Evolutionary conservation across 495 filamentous ascomycete species (phyloP), one percentile per base, ranked within the genome.

Genomic region (Apodospora peruviana): DNA sequence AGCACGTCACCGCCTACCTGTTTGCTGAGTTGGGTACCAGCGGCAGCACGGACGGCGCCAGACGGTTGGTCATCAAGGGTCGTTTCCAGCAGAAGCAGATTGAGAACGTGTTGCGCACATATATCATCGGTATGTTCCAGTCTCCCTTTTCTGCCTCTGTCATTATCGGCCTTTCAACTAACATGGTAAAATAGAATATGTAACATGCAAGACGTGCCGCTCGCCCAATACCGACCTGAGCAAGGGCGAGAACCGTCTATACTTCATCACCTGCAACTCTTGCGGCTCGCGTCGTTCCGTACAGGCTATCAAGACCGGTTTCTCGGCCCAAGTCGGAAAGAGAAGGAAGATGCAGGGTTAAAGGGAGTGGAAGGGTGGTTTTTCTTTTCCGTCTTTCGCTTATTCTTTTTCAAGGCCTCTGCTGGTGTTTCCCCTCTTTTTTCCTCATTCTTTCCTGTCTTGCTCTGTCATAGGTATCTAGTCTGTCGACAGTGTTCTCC

Each of bases 61-160:
- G 89, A 72, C 86, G 93, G 53, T 73, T 98, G 57, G 91, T 97
- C 64, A 98, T 98, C 78, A 95, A 95, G 80, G 93, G 94, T 72
- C 85, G 91, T 61, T 97, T 97, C 84, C 90, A 95, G 67, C 89
- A 95, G 77, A 94, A 95, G 69, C 90, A 95, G 75, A 89, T 96
- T 60, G 90, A 96, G 80, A 93, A 90, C 66, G 90, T 96, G 34
- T 69, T 96, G 60, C 75, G 91, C 66, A 81, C 90, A 71, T 98
- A 65, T 43, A 65, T 65, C 67, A 96, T 96, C 61, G 85, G 88
- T 94, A 79, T 59, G 85, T 75, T 29, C 34, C 27, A 18, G n/a
- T 16, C 3, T 40, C 37, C 1, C 8, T 40, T 36, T 20, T 7
- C 9, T n/a, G 10, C 2, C 12, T 4, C 29, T 27, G 18, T 14